These are phyloP conservation scores for Phialemoniopsis sp. DNA, from an alignment of 2,329 filamentous ascomycete species.

Conservation along the genomic window DNA sequence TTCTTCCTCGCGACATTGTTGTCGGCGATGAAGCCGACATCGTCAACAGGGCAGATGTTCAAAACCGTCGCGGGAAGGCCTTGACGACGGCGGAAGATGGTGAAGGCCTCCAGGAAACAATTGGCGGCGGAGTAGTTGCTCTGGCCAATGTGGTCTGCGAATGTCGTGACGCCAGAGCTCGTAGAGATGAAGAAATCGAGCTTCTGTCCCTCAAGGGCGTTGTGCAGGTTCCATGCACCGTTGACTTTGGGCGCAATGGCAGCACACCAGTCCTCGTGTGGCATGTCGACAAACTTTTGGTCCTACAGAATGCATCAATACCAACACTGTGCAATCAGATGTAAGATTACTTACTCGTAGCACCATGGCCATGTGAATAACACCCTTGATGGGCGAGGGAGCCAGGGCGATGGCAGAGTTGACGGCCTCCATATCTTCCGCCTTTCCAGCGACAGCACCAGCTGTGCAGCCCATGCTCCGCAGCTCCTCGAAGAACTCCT, in stretches of 20 bases:
- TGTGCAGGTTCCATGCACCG: slow-evolving; percentile 32
- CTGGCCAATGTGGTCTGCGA: slow-evolving; percentile 15
- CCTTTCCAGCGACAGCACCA: too few relatives aligned
- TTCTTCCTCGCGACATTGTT: slow-evolving; percentile 15
- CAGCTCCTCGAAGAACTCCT: too few relatives aligned
- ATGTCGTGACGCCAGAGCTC: slow-evolving; percentile 1
- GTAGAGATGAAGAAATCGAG: too few relatives aligned
- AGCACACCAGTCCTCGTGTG: slow-evolving; percentile 19
- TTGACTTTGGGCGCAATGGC: slow-evolving; percentile 34
- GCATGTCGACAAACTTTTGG: slow-evolving; percentile 17
- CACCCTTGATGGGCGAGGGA: slow-evolving; percentile 13
- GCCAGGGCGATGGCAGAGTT: slow-evolving; percentile 2
- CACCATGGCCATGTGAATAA: slow-evolving; percentile 18
- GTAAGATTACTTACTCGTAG: too few relatives aligned
- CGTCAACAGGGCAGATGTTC: slow-evolving; percentile 25
- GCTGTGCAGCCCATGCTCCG: too few relatives aligned
- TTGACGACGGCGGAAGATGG: slow-evolving; percentile 18
- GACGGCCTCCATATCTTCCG: too few relatives aligned
- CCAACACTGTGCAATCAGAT: too few relatives aligned
- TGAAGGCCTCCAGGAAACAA: slow-evolving; percentile 26
- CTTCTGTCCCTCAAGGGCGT: slow-evolving; percentile 10
- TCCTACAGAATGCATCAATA: slow-evolving; percentile 6
- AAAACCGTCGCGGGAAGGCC: slow-evolving; percentile 26
- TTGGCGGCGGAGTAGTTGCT: slow-evolving; percentile 29
- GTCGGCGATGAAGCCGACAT: slow-evolving; percentile 17